Percentiles rank a stretch among this genome's conserved stretches.
Evolutionary conservation across 495 filamentous ascomycete genomes (phyloP).

Genomic region (Hypoxylon subgilvum): DNA sequence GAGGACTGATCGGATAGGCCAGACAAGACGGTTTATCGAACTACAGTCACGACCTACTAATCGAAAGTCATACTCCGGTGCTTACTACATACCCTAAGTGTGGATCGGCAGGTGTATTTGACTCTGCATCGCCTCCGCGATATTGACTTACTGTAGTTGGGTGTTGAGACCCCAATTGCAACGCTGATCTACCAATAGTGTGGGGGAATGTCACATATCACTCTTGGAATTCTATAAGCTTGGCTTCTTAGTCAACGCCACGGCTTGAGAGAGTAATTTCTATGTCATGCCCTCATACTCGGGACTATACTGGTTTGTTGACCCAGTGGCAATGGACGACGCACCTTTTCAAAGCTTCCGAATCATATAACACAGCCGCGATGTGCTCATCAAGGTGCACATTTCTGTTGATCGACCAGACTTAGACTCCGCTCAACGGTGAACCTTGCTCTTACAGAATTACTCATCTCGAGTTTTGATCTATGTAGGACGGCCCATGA

Average conservation of each 20-base stretch:
- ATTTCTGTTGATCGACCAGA: neutral
- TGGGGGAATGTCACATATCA: neutral
- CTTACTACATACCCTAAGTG: slow-evolving; percentile 20
- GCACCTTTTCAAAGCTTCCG: neutral
- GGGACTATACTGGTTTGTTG: no score
- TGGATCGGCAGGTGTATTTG: neutral
- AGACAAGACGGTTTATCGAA: neutral
- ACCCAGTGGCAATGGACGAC: neutral
- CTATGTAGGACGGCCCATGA: neutral
- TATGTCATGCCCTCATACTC: no score
- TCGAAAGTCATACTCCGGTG: neutral
- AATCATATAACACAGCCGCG: neutral
- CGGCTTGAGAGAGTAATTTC: no score
- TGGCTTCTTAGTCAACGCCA: neutral
- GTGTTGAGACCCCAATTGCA: slow-evolving; percentile 15
- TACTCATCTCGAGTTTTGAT: neutral
- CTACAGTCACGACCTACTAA: neutral
- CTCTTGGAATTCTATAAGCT: no score
- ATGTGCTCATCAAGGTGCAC: neutral
- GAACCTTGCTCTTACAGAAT: neutral
- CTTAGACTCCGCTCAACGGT: neutral
- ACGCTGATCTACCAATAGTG: slow-evolving; percentile 20
- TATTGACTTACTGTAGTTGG: slow-evolving; percentile 22
- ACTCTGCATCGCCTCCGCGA: neutral
- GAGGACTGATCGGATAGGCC: no score